Base-by-base conservation (phyloP, 2,329 filamentous ascomycete species). In the Cladosporium cucumerinum region DNA sequence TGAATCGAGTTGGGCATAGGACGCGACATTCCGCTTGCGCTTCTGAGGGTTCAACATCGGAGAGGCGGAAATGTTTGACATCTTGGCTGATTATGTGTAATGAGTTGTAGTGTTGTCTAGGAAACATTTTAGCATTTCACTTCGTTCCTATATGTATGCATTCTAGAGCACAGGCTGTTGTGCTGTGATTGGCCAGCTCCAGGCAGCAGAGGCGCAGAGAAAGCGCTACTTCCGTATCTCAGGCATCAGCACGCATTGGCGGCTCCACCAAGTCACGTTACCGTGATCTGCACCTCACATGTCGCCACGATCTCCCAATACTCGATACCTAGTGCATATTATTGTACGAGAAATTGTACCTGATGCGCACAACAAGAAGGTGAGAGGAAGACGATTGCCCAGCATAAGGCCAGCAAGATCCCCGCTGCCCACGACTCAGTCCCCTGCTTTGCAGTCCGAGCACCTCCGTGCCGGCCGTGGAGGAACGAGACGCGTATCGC, bases 1-100 rank as follows among this genome's bases (percentile, higher is more conserved):
- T 18, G n/a, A 32, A 34, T 57, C 54, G 18, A 34, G 25, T 32
- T 49, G 39, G 11, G 57, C 57, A 18, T 61, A 61, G 25, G 57
- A 61, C 10, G 51, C 57, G 18, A 51, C 30, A 12, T 43, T 48
- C 25, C 57, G 39, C 57, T 61, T 61, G 36, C 57, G 57, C 43
- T 61, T 61, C 26, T 32, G 54, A 5, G 18, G n/a, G 32, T 23
- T 32, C 30, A 16, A 34, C 23, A 25, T 21, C 2, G 10, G 21
- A 16, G 32, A 34, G 12, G 30, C 21, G 54, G 30, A 18, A 8
- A 12, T 57, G n/a, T 4, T 34, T 25, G 32, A 23, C 54, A 57
- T 57, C 10, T 39, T 25, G 14, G 3, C 2, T 39, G n/a, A 18
- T 14, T 12, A 21, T 14, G 30, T 34, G 12, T 1, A 16, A 36